Base-by-base conservation (phyloP, 164 flowering plant genomes). In the Cinnamomum chago region DNA sequence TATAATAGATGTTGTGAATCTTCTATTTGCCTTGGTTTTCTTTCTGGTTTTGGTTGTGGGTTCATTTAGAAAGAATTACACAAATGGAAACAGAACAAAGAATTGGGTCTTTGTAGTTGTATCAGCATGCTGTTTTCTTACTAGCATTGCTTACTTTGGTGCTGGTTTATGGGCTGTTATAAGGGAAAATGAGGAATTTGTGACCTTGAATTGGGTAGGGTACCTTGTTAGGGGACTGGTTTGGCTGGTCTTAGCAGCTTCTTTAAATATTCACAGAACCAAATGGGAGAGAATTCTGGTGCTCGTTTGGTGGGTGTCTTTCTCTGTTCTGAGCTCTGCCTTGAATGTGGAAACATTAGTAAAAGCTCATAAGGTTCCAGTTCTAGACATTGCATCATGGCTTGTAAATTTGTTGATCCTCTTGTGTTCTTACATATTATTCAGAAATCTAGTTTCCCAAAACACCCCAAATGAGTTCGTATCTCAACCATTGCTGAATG, bases 301-400 rank as follows among this genome's bases (percentile, higher is more conserved):
- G 62, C 75, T 84, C 20, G 15, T 81, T 33, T 91, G 97, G 95
- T 93, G 92, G 92, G 73, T 84, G 13, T 71, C 79, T 30, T 87
- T 85, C 70, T 86, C 87, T 71, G n/a, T 83, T 22, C 72, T 88
- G 64, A 72, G 70, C 79, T 85, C 90, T 25, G 82, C 76, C 15
- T 70, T 87, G 3, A 85, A 88, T 73, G 70, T 87, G 30, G 76
- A 77, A 72, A 70, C 77, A 25, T 51, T 89, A 5, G 68, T 81
- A 17, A 75, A 55, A 72, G 62, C 27, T 17, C 78, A 74, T 27
- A 71, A 25, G 18, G 18, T 88, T 33, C 64, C 33, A 20, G 50
- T 83, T 69, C 55, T 86, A 1, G 89, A 89, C 65, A 50, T 86
- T 1, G 72, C 80, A 2, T 58, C 88, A 27, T 93, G 91, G 93